Conservation (phyloP, 345 rosid genomes). For the Arabis hirsuta region DNA sequence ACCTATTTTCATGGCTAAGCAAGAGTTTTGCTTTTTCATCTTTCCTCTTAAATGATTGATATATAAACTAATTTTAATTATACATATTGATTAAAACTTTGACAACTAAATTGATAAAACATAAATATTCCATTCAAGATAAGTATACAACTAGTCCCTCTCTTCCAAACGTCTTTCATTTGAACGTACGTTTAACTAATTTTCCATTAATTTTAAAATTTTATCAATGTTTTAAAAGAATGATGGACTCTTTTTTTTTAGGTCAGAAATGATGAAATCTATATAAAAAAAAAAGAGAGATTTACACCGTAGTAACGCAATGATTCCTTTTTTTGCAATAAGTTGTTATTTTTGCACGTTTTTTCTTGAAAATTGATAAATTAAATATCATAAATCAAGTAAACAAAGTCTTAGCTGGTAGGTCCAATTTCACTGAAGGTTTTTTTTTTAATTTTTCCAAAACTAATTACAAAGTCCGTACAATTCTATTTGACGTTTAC, state of each 20-base stretch:
- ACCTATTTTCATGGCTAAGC: slow-evolving; percentile 45
- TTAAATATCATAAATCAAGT: background rate
- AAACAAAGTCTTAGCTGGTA: slow-evolving; percentile 29
- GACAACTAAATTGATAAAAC: background rate
- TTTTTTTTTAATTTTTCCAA: background rate
- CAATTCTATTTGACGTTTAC: slow-evolving; percentile 17
- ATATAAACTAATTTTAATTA: slow-evolving; percentile 13
- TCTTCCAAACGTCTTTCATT: slow-evolving; percentile 2
- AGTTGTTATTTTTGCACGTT: too few relatives aligned
- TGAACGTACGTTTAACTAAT: background rate
- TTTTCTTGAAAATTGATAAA: background rate
- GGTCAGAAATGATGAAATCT: too few relatives aligned
- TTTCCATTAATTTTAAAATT: background rate
- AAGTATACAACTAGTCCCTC: background rate
- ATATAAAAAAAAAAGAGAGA: too few relatives aligned
- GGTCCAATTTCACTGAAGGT: slow-evolving; percentile 23
- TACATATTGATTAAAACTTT: background rate
- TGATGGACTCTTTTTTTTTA: too few relatives aligned
- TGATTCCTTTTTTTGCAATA: background rate
- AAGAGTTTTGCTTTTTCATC: slow-evolving; percentile 41
- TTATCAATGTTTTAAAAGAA: background rate
- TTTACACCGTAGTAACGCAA: background rate
- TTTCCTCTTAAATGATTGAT: slow-evolving; percentile 29
- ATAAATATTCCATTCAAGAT: background rate
- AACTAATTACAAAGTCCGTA: slow-evolving; percentile 10